Evolutionary conservation across 257 asterid species (phyloP).

Genomic region (Haberlea rhodopensis): DNA sequence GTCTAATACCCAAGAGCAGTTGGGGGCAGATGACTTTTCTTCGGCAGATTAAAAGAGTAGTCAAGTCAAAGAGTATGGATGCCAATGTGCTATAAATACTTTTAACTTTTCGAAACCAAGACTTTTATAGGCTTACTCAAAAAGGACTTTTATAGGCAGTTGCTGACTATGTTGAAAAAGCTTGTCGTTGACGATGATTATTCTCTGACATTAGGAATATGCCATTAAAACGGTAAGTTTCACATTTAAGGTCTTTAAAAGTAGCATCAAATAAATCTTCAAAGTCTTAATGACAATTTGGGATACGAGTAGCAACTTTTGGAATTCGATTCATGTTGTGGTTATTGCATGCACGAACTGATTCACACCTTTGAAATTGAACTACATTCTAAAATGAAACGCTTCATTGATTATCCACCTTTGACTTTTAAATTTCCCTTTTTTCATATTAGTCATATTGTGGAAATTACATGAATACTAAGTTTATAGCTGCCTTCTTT

Average conservation of each 20-base stretch:
- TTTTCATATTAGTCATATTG: not conserved
- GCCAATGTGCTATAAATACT: not conserved
- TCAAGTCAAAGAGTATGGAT: constrained; percentile 26
- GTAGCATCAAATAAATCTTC: not conserved
- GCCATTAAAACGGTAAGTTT: too few relatives aligned
- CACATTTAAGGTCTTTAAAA: too few relatives aligned
- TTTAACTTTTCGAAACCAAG: constrained; percentile 1
- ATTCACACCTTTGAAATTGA: too few relatives aligned
- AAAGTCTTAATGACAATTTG: too few relatives aligned
- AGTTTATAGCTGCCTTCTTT: not conserved
- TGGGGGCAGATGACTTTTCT: constrained; percentile 28
- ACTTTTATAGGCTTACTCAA: constrained; percentile 16
- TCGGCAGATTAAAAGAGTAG: constrained; percentile 22
- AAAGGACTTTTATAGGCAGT: too few relatives aligned
- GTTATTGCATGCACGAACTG: too few relatives aligned
- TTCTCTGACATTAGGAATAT: not conserved
- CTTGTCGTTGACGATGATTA: not conserved
- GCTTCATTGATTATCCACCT: too few relatives aligned
- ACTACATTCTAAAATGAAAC: too few relatives aligned
- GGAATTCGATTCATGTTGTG: too few relatives aligned
- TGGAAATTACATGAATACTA: not conserved
- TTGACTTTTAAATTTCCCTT: not conserved
- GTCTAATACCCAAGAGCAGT: constrained; percentile 33
- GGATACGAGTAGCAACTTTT: too few relatives aligned
- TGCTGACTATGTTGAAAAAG: not conserved